phyloP scores from a whole-genome alignment of 1,284 basidiomycete species.

The Earliella scabrosa region DNA sequence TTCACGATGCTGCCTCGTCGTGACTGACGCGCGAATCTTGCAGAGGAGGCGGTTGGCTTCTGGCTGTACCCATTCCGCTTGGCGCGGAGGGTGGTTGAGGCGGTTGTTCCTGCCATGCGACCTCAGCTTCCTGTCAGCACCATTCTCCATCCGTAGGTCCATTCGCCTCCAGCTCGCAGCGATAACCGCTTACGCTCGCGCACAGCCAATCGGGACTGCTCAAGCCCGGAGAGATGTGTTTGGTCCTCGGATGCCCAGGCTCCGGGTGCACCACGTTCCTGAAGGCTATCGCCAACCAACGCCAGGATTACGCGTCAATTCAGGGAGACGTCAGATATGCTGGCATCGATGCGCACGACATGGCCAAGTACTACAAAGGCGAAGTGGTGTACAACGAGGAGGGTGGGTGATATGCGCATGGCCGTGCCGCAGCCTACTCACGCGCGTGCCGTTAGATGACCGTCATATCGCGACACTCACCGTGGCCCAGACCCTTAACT shows the following conservation, averaged over 20 bases:
- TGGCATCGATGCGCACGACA: constrained; percentile 68
- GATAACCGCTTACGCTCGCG: neutral
- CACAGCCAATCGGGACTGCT: constrained; percentile 73
- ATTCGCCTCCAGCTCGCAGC: constrained; percentile 3
- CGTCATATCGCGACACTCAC: constrained; percentile 80
- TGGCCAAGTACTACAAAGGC: constrained; percentile 73
- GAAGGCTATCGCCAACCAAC: constrained; percentile 76
- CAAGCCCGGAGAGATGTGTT: constrained; percentile 60
- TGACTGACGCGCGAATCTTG: constrained; percentile 23
- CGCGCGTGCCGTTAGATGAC: constrained; percentile 56
- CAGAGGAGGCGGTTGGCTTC: constrained; percentile 66
- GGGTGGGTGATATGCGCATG: constrained; percentile 41
- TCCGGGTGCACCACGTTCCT: constrained; percentile 83
- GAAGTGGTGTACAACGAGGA: constrained; percentile 88
- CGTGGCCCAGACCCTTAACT: constrained; percentile 71
- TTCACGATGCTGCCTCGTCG: constrained; percentile 1
- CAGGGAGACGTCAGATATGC: constrained; percentile 76
- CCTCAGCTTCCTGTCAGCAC: constrained; percentile 52
- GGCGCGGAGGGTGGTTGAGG: constrained; percentile 47
- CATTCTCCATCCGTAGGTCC: constrained; percentile 69
- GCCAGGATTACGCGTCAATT: constrained; percentile 62
- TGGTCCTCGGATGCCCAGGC: constrained; percentile 86
- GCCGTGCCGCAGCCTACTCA: neutral
- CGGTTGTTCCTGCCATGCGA: constrained; percentile 60
- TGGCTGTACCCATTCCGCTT: constrained; percentile 54